Evolutionary conservation across 441 rosid species (phyloP), one percentile per base, ranked within the genome.

Genomic region (Populus hybrid): DNA sequence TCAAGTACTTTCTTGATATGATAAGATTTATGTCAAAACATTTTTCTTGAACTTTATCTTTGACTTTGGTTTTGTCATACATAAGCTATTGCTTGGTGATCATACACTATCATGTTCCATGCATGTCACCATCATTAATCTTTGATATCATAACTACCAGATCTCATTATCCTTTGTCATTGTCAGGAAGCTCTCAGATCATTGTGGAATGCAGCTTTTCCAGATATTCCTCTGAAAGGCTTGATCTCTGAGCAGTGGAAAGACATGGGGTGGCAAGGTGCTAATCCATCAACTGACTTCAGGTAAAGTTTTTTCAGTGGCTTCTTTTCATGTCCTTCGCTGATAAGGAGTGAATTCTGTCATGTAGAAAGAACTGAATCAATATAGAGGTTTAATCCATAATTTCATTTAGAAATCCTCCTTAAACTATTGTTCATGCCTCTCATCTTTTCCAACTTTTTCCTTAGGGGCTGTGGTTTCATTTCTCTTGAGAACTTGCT

Each of bases 241-340:
- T 75, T 96, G 83, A 89, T 94, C 75, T 90, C 98, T 24, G 98
- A 93, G 83, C 99, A 94, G 73, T 96, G 99, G 99, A 96, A 96
- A 88, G 97, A 94, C 20, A 96, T 96, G 99, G 99, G 98, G 67
- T 96, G 99, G 99, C 98, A 96, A 86, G 99, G 99, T 80, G 85
- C 89, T 77, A 94, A 94, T 90, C 99, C 99, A 73, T 91, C 99
- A 24, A 96, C 98, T 28, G 99, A 96, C 87, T 96, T 96, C 75
- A 92, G 99, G 99, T 95, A 77, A 67, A 18, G 2, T 50, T 76
- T 70, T 77, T 59, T 40, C 63, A 40, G 20, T 77, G 59, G 23
- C 50, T 67, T 69, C 20, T 59, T 46, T 46, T 46, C 20, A 11
- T 24, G 63, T 20, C 24, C 16, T 24, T 61, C 46, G 9, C 46